phyloP scores from a whole-genome alignment of 208 protist species.

The Crithidia brevicula region DNA sequence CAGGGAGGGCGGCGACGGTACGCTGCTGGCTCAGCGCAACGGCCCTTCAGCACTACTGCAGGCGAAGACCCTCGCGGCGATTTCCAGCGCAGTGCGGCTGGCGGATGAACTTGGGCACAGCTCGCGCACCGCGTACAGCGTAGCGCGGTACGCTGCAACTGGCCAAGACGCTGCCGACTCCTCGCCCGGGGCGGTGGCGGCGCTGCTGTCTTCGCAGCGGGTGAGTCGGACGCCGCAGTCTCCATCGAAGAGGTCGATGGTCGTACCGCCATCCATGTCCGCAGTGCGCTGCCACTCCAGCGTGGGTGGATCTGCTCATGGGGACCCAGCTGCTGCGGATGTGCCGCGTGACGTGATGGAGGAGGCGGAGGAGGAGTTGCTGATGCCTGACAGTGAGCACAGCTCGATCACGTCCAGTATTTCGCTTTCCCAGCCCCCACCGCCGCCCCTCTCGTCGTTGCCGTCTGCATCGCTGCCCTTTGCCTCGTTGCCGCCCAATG shows the following conservation, averaged over 20 bases:
- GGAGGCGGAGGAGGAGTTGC: constrained; percentile 20
- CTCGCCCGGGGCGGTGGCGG: constrained; percentile 15
- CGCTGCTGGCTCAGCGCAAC: constrained; percentile 31
- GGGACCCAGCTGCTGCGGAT: neutral
- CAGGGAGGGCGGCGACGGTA: neutral
- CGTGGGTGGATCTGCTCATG: neutral
- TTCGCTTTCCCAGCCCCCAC: constrained; percentile 3
- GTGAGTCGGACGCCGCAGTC: neutral
- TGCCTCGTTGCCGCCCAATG: constrained; percentile 4
- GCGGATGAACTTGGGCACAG: constrained; percentile 34
- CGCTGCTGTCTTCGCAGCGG: constrained; percentile 14
- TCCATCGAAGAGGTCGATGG: neutral
- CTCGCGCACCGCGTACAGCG: constrained; percentile 32
- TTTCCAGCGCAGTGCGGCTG: constrained; percentile 31
- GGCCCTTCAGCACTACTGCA: constrained; percentile 30
- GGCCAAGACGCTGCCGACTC: constrained; percentile 1
- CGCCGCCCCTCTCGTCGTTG: neutral
- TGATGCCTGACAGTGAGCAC: constrained; percentile 24
- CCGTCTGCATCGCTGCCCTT: neutral
- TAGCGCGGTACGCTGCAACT: constrained; percentile 23
- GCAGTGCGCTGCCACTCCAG: neutral
- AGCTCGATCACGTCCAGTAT: constrained; percentile 6
- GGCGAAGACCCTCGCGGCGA: constrained; percentile 32
- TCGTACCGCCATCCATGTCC: no score
- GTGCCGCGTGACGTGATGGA: neutral